phyloP scores from a whole-genome alignment of 352 stramenopile species.

The Phytophthora fragariae region DNA sequence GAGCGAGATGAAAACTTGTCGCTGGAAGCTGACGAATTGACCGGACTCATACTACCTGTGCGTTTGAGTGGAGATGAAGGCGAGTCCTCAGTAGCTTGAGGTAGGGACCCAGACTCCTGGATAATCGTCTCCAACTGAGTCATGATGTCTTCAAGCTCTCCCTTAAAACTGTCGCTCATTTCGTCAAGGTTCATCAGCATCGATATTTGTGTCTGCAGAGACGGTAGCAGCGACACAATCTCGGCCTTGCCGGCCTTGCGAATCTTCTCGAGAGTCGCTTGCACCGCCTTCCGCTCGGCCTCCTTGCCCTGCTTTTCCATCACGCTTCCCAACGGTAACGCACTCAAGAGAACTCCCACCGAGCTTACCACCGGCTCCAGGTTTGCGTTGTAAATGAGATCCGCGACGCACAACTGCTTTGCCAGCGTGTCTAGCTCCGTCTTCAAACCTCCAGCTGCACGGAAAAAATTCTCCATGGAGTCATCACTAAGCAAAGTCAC shows the following conservation, averaged over 20 bases:
- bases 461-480: conserved; percentile 86
- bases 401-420: conserved; percentile 62
- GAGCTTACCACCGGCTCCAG: conserved; percentile 49
- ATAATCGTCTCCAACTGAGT: conserved; percentile 58
- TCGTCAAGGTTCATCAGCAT: conserved; percentile 56
- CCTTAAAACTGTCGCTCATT: conserved; percentile 62
- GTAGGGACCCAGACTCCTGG: conserved; percentile 29
- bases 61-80: background rate
- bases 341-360: conserved; percentile 63
- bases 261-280: conserved; percentile 84
- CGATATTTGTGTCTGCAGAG: conserved; percentile 66
- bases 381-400: conserved; percentile 85
- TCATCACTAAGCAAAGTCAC: conserved; percentile 47
- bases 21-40: conserved; percentile 14
- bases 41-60: background rate
- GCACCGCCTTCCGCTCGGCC: conserved; percentile 65
- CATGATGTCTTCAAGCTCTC: conserved; percentile 60
- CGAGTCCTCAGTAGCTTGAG: conserved; percentile 10
- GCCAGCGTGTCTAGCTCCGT: conserved; percentile 71
- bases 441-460: conserved; percentile 79
- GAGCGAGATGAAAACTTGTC: conserved; percentile 8
- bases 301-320: conserved; percentile 88
- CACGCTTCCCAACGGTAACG: conserved; percentile 62
- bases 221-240: conserved; percentile 68
- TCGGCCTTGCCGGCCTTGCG: conserved; percentile 82